Percentiles rank a stretch among this genome's conserved stretches.
Evolutionary conservation across 1,139 yeast species (phyloP).

Genomic region (Saccharomycopsis hybrid): DNA sequence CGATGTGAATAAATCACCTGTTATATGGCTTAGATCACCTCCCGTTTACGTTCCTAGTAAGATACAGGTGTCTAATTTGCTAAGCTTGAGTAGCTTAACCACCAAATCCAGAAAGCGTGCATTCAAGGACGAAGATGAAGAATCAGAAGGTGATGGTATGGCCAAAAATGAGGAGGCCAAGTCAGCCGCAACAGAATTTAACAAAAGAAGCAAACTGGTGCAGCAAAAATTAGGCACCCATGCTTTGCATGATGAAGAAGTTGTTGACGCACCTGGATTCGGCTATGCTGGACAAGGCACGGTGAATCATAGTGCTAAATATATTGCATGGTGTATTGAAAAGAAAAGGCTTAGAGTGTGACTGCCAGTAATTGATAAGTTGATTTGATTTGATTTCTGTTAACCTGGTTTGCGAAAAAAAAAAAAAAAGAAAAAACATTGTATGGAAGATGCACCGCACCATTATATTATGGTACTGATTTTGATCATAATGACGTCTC

Average conservation of each 20-base stretch:
- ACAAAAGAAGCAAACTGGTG: no score
- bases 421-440: no score
- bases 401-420: no score
- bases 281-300: conserved; percentile 28
- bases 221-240: not conserved
- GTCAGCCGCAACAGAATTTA: not conserved
- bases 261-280: conserved; percentile 23
- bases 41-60: conserved; percentile 56
- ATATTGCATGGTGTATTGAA: conserved; percentile 48
- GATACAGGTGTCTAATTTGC: conserved; percentile 29
- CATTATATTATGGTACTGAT: no score
- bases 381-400: no score
- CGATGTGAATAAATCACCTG: conserved; percentile 30
- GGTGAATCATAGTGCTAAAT: conserved; percentile 65
- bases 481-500: no score
- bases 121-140: not conserved
- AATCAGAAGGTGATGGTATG: not conserved
- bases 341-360: not conserved
- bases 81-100: conserved; percentile 2
- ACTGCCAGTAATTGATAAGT: no score
- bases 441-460: no score
- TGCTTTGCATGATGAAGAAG: conserved; percentile 18
- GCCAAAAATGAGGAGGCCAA: not conserved
- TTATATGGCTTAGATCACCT: conserved; percentile 79
- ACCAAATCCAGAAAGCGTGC: conserved; percentile 5